Conservation (phyloP, 202 grass and related monocot genomes). For the Sporobolus alterniflorus region DNA sequence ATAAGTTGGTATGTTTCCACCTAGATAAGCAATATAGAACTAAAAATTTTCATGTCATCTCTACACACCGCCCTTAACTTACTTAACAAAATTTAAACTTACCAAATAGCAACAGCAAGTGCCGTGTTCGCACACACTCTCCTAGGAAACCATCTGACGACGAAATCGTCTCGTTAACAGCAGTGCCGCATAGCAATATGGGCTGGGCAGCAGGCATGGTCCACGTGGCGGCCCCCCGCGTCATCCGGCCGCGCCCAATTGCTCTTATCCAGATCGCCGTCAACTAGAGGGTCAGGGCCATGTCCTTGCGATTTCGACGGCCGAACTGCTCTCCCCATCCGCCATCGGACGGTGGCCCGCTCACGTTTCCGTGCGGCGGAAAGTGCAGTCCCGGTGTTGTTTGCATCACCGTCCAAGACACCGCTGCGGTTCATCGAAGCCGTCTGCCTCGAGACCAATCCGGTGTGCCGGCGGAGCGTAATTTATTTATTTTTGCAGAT, state of each 20-base stretch:
- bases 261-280: constrained; percentile 57
- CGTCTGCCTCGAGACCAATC: constrained; percentile 16
- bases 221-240: constrained; percentile 27
- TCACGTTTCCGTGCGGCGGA: constrained; percentile 2
- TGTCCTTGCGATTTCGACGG: constrained; percentile 26
- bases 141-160: background rate
- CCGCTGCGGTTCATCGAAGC: background rate
- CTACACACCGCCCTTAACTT: too few species aligned
- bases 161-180: background rate
- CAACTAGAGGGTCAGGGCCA: background rate
- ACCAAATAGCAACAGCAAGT: too few species aligned
- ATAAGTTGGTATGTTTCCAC: too few species aligned
- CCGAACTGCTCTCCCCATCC: background rate
- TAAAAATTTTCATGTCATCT: too few species aligned
- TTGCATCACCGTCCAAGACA: background rate
- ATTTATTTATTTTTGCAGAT: constrained; percentile 14
- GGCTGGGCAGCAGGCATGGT: background rate
- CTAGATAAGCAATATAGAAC: too few species aligned
- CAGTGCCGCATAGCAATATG: background rate
- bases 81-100: too few species aligned
- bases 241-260: constrained; percentile 40
- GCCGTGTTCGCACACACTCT: too few species aligned
- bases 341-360: constrained; percentile 14
- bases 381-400: background rate
- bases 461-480: background rate